Evolutionary conservation across 176 grass and related monocot species (phyloP).

Genomic region (Zea mays): Zm-B73-REFERENCE-NAM-5.0 NC_050103.1:131528001-131528500

Average conservation of each 20-base stretch:
- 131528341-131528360: conserved; percentile 74
- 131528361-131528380: conserved; percentile 79
- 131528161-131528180: conserved; percentile 20
- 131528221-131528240: conserved; percentile 44
- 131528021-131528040: conserved; percentile 3
- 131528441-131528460: conserved; percentile 38
- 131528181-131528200: conserved; percentile 47
- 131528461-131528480: conserved; percentile 51
- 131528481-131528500: conserved; percentile 59
- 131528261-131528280: conserved; percentile 68
- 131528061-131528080: conserved; percentile 8
- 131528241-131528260: conserved; percentile 51
- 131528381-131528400: conserved; percentile 71
- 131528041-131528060: conserved; percentile 16
- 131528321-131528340: conserved; percentile 63
- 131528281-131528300: conserved; percentile 33
- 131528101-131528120: conserved; percentile 19
- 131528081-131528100: conserved; percentile 23
- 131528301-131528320: conserved; percentile 26
- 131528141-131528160: conserved; percentile 31
- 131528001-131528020: background rate
- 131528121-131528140: conserved; percentile 26
- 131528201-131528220: conserved; percentile 50
- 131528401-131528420: conserved; percentile 51
- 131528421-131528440: conserved; percentile 58